Evolutionary conservation across 139 green algal genomes (phyloP).

Genomic region (Desmodesmus armatus): DNA sequence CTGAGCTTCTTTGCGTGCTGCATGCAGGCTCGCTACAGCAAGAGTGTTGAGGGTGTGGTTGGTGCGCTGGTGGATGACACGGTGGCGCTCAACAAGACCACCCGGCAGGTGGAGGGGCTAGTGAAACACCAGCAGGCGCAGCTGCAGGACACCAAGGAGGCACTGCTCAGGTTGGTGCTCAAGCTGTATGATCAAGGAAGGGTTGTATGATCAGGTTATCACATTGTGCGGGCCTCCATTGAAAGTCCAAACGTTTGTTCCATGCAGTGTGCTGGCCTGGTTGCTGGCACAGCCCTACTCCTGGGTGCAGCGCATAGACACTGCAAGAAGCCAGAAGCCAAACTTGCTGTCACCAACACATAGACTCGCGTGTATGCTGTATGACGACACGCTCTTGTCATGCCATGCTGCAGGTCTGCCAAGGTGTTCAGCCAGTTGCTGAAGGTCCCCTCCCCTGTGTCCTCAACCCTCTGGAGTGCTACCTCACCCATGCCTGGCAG

Average conservation of each 20-base stretch:
- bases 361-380: neutral
- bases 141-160: constrained; percentile 49
- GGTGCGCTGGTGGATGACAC: constrained; percentile 38
- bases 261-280: neutral
- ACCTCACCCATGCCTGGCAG: too few species aligned
- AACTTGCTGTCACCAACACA: neutral
- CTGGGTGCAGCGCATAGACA: neutral
- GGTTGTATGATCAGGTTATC: neutral
- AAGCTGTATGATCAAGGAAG: neutral
- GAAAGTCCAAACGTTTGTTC: neutral
- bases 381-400: neutral
- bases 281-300: neutral
- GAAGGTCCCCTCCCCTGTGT: constrained; percentile 37
- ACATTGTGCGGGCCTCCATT: neutral
- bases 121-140: constrained; percentile 33
- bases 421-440: constrained; percentile 36
- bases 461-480: neutral
- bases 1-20: neutral
- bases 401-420: constrained; percentile 27
- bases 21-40: constrained; percentile 36
- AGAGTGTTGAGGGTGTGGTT: constrained; percentile 38
- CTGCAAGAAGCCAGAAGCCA: neutral
- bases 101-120: neutral
- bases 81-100: neutral
- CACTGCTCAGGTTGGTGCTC: constrained; percentile 14